These are phyloP conservation scores for Mortierella alpina DNA, from an alignment of 192 early-diverging fungal genomes.

Conservation along the genomic window DNA sequence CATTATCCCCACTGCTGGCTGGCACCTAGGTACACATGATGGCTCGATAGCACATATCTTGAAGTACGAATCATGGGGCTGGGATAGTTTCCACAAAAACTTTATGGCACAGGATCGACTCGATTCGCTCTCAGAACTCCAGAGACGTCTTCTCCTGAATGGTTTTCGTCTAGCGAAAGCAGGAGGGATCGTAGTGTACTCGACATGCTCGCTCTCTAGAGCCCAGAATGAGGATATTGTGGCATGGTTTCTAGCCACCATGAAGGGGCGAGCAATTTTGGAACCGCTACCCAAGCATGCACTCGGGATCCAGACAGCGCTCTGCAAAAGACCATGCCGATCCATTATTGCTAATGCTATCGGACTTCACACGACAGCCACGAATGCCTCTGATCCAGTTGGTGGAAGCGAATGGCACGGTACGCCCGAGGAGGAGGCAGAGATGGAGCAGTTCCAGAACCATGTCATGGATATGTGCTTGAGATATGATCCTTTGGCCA, in stretches of 20 bases:
- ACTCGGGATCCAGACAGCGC: slow-evolving; percentile 27
- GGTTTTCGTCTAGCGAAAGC: slow-evolving; percentile 80
- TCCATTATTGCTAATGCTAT: slow-evolving; percentile 20
- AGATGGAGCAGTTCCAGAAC: slow-evolving; percentile 34
- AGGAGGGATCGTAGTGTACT: slow-evolving; percentile 89
- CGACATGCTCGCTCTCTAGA: slow-evolving; percentile 80
- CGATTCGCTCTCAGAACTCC: slow-evolving; percentile 69
- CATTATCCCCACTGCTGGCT: background rate
- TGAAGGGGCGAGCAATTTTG: slow-evolving; percentile 57
- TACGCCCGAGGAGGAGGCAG: slow-evolving; percentile 16
- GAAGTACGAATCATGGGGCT: slow-evolving; percentile 83
- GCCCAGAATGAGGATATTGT: slow-evolving; percentile 91
- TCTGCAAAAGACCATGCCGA: slow-evolving; percentile 28
- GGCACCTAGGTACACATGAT: slow-evolving; percentile 81
- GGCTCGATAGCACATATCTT: slow-evolving; percentile 84
- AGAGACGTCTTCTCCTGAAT: slow-evolving; percentile 76
- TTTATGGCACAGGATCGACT: slow-evolving; percentile 74
- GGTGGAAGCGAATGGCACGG: slow-evolving; percentile 11
- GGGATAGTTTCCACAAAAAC: slow-evolving; percentile 83
- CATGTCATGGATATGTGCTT: slow-evolving; percentile 56
- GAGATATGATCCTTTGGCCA: slow-evolving; percentile 74
- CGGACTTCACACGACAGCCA: slow-evolving; percentile 19
- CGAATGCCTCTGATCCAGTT: background rate
- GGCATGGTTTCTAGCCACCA: slow-evolving; percentile 74
- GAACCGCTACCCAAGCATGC: slow-evolving; percentile 65